Conservation (phyloP, 1,284 basidiomycete genomes). For the Trametes hirsuta region DNA sequence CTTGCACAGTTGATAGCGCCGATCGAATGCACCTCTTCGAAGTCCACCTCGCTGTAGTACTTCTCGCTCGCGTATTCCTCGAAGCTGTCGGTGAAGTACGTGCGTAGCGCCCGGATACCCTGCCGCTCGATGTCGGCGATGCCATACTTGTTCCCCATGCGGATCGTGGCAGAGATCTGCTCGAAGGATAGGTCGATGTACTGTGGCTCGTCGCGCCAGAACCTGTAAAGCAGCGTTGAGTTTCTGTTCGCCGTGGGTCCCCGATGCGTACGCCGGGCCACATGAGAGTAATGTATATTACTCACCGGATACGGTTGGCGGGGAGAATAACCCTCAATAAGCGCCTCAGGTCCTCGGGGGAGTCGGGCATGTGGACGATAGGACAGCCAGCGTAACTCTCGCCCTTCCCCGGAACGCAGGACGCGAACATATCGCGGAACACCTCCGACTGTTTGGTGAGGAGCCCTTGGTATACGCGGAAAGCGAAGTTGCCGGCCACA, state of each 20-base stretch:
- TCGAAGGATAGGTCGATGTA: background rate
- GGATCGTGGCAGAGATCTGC: background rate
- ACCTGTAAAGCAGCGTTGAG: too few species aligned
- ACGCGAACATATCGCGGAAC: conserved; percentile 26
- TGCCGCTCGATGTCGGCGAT: background rate
- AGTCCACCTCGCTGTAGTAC: background rate
- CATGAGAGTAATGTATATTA: too few species aligned
- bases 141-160: conserved; percentile 5
- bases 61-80: background rate
- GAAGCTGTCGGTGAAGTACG: too few species aligned
- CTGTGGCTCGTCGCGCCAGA: too few species aligned
- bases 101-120: background rate
- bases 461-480: conserved; percentile 25
- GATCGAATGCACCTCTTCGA: background rate
- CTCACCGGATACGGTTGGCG: too few species aligned
- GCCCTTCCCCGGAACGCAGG: conserved; percentile 7
- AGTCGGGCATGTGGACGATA: background rate
- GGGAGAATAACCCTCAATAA: background rate
- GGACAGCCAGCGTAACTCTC: background rate
- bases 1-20: conserved; percentile 3
- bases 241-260: too few species aligned
- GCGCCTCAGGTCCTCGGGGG: conserved; percentile 2
- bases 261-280: too few species aligned
- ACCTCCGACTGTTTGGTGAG: conserved; percentile 23
- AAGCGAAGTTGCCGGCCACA: conserved; percentile 12